Base-by-base conservation (phyloP, 140 eudicot species). In the Stevia rebaudiana region DNA sequence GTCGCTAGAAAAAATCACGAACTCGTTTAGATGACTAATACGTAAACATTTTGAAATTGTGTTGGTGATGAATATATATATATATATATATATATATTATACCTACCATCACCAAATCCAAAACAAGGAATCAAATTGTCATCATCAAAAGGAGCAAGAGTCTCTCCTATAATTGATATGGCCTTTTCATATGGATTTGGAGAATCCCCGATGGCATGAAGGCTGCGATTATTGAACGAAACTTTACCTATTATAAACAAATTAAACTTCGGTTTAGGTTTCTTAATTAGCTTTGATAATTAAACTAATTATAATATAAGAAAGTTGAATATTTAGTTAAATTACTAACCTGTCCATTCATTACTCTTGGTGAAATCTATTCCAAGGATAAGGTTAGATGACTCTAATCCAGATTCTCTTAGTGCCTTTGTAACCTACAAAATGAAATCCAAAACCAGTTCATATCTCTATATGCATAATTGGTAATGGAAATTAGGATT, bases 331-430 rank as follows among this genome's bases (percentile, higher is more conserved):
- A n/a, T n/a, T n/a, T n/a, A n/a, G n/a, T n/a, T n/a, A n/a, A n/a
- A n/a, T 12, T 47, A 79, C 80, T 44, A 24, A 87, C 94, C 95
- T 77, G 94, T 84, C 96, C 96, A 88, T 74, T 88, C 96, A 8
- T 88, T 88, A 74, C 96, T 88, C 76, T 88, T 84, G 1, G 94
- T 88, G 61, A 88, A 88, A 80, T 88, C 96, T 68, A 88, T 78
- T 30, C 90, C 94, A 35, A 84, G 44, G 61, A 88, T 84, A 61
- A 88, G 83, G 73, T 88, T 88, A 54, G 96, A 88, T 15, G 96
- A 88, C 83, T 88, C 96, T 11, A 88, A 83, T 22, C 96, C 96
- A 17, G 90, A 67, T 62, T 52, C 87, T 76, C 90, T 80, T 43
- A 88, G 66, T 57, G 96, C 96, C 61, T 48, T 47, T 50, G 94